phyloP scores from a whole-genome alignment of 2,329 filamentous ascomycete genomes.

The Penicillium freii region DNA sequence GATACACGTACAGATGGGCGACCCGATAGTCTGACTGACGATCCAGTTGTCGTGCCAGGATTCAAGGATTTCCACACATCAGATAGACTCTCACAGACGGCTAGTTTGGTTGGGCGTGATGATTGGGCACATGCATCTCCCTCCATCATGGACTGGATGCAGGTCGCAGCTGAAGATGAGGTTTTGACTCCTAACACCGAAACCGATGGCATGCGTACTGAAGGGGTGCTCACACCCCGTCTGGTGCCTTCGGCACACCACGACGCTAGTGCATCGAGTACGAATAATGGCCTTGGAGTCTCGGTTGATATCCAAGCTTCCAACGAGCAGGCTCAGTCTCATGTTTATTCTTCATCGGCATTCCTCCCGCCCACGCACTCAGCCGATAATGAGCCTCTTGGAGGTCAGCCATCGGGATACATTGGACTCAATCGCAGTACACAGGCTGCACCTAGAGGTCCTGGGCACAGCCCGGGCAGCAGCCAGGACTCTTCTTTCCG shows the following conservation, averaged over 20 bases:
- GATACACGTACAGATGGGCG: slow-evolving; percentile 19
- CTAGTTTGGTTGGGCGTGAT: slow-evolving; percentile 46
- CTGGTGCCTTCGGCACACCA: slow-evolving; percentile 14
- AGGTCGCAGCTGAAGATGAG: slow-evolving; percentile 43
- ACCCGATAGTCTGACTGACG: slow-evolving; percentile 34
- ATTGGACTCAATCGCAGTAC: not conserved
- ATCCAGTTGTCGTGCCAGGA: slow-evolving; percentile 36
- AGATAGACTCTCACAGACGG: slow-evolving; percentile 33
- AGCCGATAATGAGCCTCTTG: not conserved
- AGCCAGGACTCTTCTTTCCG: slow-evolving; percentile 41
- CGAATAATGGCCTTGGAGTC: slow-evolving; percentile 42
- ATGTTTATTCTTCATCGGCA: not conserved
- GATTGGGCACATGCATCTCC: slow-evolving; percentile 52
- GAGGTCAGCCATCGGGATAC: not conserved
- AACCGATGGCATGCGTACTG: slow-evolving; percentile 24
- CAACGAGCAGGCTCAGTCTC: not conserved
- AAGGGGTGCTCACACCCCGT: slow-evolving; percentile 30
- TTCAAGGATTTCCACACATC: slow-evolving; percentile 30
- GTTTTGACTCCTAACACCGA: slow-evolving; percentile 38
- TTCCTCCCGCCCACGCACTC: not conserved
- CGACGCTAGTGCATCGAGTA: slow-evolving; percentile 25
- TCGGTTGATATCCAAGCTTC: slow-evolving; percentile 41
- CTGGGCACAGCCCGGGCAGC: slow-evolving; percentile 30
- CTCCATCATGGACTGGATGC: slow-evolving; percentile 51
- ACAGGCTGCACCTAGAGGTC: slow-evolving; percentile 16